Percentiles rank a stretch among this genome's conserved stretches.
phyloP scores from a whole-genome alignment of 768 basidiomycete species.

The Kwoniella sp. region DNA sequence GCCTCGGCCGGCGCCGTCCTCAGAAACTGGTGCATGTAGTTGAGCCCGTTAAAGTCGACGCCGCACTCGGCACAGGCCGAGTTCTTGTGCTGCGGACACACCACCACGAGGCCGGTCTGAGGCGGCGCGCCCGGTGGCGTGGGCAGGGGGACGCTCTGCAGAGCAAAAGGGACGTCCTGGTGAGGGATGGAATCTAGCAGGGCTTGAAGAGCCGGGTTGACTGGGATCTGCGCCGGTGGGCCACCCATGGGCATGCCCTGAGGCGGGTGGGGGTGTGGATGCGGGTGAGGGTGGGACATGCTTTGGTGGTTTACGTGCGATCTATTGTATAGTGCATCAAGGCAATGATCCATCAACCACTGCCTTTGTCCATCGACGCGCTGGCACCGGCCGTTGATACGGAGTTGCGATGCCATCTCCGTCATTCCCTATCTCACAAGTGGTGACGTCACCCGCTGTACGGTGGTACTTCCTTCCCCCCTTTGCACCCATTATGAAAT shows the following conservation, averaged over 20 bases:
- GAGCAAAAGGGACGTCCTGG: slow-evolving; percentile 27
- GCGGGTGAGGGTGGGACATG: slow-evolving; percentile 15
- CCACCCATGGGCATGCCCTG: neutral
- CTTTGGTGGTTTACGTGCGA: neutral
- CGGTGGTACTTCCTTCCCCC: too few species aligned
- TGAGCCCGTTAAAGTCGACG: slow-evolving; percentile 68
- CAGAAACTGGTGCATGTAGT: slow-evolving; percentile 69
- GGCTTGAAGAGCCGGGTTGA: slow-evolving; percentile 34
- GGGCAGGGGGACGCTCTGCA: slow-evolving; percentile 24
- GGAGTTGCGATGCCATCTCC: too few species aligned
- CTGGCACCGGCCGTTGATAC: too few species aligned
- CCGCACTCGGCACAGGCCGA: slow-evolving; percentile 72
- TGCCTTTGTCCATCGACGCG: neutral
- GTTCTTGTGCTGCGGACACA: slow-evolving; percentile 64
- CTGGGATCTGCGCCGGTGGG: slow-evolving; percentile 18
- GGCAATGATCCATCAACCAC: too few species aligned
- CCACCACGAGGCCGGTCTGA: slow-evolving; percentile 52
- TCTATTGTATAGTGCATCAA: neutral
- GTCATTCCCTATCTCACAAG: too few species aligned
- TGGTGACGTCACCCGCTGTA: too few species aligned
- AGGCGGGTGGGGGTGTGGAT: slow-evolving; percentile 10
- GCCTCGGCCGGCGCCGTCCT: slow-evolving; percentile 52
- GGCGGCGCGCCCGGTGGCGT: slow-evolving; percentile 33
- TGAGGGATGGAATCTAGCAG: slow-evolving; percentile 44
- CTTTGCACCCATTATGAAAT: too few species aligned